Percentiles rank a stretch among this genome's conserved stretches.
Conservation (phyloP, 2,329 filamentous ascomycete species). For the Nigrospora osmanthi region DNA sequence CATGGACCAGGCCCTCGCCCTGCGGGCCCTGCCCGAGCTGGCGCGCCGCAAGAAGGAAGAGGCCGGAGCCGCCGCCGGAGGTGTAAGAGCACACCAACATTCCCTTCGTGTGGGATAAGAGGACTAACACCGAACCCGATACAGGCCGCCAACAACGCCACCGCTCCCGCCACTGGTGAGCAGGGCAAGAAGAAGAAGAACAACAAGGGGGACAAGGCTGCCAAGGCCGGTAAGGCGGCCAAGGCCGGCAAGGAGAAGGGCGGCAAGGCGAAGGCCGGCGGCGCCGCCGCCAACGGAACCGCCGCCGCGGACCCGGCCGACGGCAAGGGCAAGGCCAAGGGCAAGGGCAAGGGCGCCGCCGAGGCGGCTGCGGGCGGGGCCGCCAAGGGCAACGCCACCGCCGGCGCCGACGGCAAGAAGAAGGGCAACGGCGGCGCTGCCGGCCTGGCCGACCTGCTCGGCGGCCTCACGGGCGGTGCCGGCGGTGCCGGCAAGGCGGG, state of each 20-base stretch:
- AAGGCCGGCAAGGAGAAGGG: neutral
- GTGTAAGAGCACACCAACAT: neutral
- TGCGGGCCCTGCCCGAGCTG: neutral
- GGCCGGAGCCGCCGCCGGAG: neutral
- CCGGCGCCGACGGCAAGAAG: neutral
- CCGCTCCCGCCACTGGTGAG: neutral
- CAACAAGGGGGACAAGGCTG: neutral
- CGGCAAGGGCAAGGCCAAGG: neutral
- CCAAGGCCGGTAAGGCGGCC: neutral
- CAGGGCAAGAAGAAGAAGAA: slow-evolving; percentile 1
- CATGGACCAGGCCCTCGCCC: neutral
- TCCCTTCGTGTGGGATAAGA: neutral
- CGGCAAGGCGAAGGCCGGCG: neutral
- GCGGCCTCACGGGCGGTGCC: neutral
- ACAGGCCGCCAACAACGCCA: neutral
- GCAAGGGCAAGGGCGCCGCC: neutral
- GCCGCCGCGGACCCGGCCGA: neutral
- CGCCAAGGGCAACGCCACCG: neutral
- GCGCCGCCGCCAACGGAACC: neutral
- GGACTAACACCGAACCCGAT: neutral
- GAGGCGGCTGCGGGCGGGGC: neutral
- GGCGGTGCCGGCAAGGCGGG: neutral
- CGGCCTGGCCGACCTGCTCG: neutral
- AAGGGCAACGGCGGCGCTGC: neutral
- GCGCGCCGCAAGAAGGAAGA: neutral